A percentile compares a stretch with the other conserved stretches of the same genome.
phyloP scores from a whole-genome alignment of 495 filamentous ascomycete species.

The Penicillium verhagenii region DNA sequence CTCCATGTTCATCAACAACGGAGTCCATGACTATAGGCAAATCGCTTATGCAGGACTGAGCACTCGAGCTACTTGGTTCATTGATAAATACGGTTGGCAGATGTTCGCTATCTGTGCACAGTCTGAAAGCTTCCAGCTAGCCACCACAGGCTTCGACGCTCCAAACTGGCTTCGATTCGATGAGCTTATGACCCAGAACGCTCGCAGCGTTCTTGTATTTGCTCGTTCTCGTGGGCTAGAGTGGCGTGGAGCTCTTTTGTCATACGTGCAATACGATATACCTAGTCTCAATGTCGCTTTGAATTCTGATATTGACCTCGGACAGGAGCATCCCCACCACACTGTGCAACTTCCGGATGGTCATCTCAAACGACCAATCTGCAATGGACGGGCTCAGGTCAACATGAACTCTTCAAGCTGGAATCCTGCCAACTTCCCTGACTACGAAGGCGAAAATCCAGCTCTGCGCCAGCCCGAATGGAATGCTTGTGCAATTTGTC shows the following conservation, averaged over 20 bases:
- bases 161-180: conserved; percentile 21
- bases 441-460: background rate
- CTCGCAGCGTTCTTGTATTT: conserved; percentile 31
- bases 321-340: conserved; percentile 23
- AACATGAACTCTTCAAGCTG: conserved; percentile 18
- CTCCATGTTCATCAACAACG: background rate
- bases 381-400: conserved; percentile 12
- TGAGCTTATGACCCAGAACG: conserved; percentile 16
- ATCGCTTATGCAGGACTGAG: too few relatives aligned
- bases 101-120: conserved; percentile 34
- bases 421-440: conserved; percentile 8
- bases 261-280: conserved; percentile 7
- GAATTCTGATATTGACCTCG: conserved; percentile 9
- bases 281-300: conserved; percentile 4
- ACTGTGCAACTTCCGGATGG: conserved; percentile 9
- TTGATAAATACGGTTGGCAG: conserved; percentile 27
- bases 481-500: conserved; percentile 12
- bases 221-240: conserved; percentile 28
- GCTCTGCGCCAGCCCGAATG: background rate
- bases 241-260: conserved; percentile 26
- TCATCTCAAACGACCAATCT: conserved; percentile 12
- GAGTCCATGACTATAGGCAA: too few relatives aligned
- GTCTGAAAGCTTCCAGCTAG: conserved; percentile 31
- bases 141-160: background rate
- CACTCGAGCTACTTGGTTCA: background rate